phyloP scores from a whole-genome alignment of 768 basidiomycete species.

The Mycena galopus region DNA sequence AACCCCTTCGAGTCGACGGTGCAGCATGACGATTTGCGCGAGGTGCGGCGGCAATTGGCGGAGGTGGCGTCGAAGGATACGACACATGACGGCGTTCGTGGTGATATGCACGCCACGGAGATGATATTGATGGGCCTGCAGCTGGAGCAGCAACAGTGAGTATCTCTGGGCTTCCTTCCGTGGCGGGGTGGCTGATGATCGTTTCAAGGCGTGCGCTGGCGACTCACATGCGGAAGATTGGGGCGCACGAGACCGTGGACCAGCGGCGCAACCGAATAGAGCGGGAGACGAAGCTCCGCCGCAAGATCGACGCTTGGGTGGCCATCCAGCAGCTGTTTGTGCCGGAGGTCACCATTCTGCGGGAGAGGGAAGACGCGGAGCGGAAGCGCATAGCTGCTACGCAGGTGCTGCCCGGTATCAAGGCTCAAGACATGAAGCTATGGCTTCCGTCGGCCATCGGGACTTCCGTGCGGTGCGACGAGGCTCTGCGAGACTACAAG shows the following conservation, averaged over 20 bases:
- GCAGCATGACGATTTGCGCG: constrained; percentile 11
- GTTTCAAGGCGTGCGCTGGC: background rate
- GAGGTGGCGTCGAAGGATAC: background rate
- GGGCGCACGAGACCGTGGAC: constrained; percentile 2
- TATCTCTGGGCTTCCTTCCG: background rate
- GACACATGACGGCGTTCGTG: too few species aligned
- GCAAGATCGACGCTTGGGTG: constrained; percentile 14
- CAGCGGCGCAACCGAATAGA: background rate
- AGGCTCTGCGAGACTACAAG: background rate
- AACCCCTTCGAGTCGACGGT: constrained; percentile 25
- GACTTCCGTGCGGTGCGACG: background rate
- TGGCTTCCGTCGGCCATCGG: constrained; percentile 41
- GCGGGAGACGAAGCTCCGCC: constrained; percentile 1
- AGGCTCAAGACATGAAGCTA: constrained; percentile 19
- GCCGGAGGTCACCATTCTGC: background rate
- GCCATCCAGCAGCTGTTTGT: background rate
- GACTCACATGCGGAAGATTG: background rate
- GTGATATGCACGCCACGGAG: too few species aligned
- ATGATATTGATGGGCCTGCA: too few species aligned
- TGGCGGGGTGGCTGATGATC: background rate
- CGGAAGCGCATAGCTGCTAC: background rate
- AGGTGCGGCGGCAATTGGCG: constrained; percentile 31
- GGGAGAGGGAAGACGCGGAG: background rate
- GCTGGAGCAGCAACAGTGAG: constrained; percentile 37
- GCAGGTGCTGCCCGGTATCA: background rate